phyloP scores from a whole-genome alignment of 257 asterid species.

The Knoxia roxburghii region DNA sequence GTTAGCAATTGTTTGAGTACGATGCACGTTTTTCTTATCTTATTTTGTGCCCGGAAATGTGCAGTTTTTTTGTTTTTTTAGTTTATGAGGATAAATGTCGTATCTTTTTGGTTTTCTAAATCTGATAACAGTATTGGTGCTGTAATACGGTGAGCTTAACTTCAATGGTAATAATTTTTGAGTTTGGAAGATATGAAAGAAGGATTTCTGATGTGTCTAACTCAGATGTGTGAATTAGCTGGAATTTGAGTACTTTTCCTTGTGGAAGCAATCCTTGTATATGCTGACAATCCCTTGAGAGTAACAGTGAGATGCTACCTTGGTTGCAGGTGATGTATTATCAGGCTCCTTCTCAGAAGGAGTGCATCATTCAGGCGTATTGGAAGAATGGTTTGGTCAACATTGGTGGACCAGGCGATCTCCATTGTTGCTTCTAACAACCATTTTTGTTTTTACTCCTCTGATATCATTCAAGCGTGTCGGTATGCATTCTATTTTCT shows the following conservation, averaged over 20 bases:
- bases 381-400: conserved; percentile 90
- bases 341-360: conserved; percentile 77
- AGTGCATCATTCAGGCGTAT: conserved; percentile 71
- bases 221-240: not conserved
- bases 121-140: not conserved
- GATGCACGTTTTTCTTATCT: not conserved
- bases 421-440: conserved; percentile 52
- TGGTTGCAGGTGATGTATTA: conserved; percentile 70
- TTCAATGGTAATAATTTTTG: not conserved
- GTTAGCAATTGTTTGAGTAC: not conserved
- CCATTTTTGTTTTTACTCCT: conserved; percentile 61
- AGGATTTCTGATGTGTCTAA: not conserved
- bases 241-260: not conserved
- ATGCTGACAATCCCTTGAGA: not conserved
- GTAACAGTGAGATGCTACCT: conserved; percentile 10
- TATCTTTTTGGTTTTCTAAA: not conserved
- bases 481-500: conserved; percentile 36
- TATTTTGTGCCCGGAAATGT: not conserved
- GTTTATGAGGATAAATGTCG: not conserved
- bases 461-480: conserved; percentile 76
- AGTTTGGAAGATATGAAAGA: not conserved
- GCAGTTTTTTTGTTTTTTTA: not conserved
- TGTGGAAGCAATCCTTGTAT: not conserved
- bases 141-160: not conserved
- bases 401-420: conserved; percentile 80